Percentiles rank a stretch among this genome's conserved stretches.
These are phyloP conservation scores for Trifolium subterraneum DNA, from an alignment of 306 rosid genomes.

Conservation along the genomic window DNA sequence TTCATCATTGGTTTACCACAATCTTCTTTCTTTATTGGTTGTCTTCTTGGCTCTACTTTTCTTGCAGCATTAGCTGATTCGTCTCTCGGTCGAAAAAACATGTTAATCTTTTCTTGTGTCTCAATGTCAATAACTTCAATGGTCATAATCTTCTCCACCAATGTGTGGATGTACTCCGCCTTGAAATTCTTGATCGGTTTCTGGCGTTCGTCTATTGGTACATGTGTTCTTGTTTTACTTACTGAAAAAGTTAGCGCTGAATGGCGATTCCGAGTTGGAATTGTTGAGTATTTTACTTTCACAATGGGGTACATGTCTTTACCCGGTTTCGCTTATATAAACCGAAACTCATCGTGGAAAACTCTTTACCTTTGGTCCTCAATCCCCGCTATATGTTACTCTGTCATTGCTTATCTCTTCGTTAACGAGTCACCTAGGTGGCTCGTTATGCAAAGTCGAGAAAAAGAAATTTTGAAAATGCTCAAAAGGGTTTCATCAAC, in stretches of 20 bases:
- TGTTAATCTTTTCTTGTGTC: slow-evolving; percentile 33
- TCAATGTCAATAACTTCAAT: slow-evolving; percentile 38
- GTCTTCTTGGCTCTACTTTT: slow-evolving; percentile 36
- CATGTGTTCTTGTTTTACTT: slow-evolving; percentile 31
- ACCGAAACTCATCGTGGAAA: slow-evolving; percentile 41
- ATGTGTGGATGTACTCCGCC: slow-evolving; percentile 45
- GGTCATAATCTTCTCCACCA: slow-evolving; percentile 20
- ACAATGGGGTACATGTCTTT: slow-evolving; percentile 42
- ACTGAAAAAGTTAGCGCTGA: slow-evolving; percentile 31
- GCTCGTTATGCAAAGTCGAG: slow-evolving; percentile 32
- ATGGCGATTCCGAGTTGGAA: slow-evolving; percentile 45
- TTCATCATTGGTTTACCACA: slow-evolving; percentile 38
- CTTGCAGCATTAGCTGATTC: slow-evolving; percentile 53
- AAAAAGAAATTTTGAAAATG: slow-evolving; percentile 9
- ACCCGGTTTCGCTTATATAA: slow-evolving; percentile 39
- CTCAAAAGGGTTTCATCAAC: not conserved
- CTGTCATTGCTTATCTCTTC: slow-evolving; percentile 8
- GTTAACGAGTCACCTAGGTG: slow-evolving; percentile 44
- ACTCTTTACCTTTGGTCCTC: slow-evolving; percentile 39
- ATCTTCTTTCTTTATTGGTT: slow-evolving; percentile 40
- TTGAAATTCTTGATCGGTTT: slow-evolving; percentile 42
- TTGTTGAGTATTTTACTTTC: slow-evolving; percentile 26
- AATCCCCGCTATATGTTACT: slow-evolving; percentile 26
- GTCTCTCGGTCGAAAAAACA: slow-evolving; percentile 46
- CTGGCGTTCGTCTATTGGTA: slow-evolving; percentile 9